A percentile compares a stretch with the other conserved stretches of the same genome.
Evolutionary conservation across 208 protist genomes (phyloP).

Genomic region (Crithidia bombi): DNA sequence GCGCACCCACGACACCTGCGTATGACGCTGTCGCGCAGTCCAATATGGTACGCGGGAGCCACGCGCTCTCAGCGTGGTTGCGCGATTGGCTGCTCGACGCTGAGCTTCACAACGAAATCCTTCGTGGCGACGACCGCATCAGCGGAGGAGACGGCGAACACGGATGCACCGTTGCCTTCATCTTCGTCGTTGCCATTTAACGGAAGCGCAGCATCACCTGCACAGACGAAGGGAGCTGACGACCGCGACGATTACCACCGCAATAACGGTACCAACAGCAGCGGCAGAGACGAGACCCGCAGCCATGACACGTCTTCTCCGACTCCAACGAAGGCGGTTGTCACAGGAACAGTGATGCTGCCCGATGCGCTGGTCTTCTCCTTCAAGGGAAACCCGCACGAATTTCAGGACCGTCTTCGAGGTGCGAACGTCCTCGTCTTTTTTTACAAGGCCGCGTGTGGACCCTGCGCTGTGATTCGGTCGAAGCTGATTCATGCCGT

Average conservation of each 20-base stretch:
- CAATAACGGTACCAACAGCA: background rate
- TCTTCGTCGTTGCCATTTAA: too few species aligned
- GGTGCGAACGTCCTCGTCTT: slow-evolving; percentile 61
- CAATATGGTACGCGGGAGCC: slow-evolving; percentile 13
- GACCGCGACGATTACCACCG: too few species aligned
- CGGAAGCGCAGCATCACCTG: background rate
- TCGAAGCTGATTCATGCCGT: slow-evolving; percentile 46
- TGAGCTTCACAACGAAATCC: slow-evolving; percentile 4
- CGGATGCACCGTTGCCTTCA: too few species aligned
- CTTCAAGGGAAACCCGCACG: slow-evolving; percentile 47
- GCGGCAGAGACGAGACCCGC: background rate
- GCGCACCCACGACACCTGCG: slow-evolving; percentile 11
- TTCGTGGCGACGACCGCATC: background rate
- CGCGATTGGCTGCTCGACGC: slow-evolving; percentile 7
- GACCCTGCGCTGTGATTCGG: slow-evolving; percentile 62
- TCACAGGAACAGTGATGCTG: slow-evolving; percentile 8
- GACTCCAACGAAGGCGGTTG: background rate
- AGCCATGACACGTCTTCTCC: background rate
- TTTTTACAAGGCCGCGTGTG: slow-evolving; percentile 80
- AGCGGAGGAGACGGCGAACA: background rate
- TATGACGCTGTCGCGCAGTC: background rate
- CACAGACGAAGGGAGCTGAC: background rate
- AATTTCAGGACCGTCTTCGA: slow-evolving; percentile 52
- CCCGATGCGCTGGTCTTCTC: slow-evolving; percentile 36
- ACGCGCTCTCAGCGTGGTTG: slow-evolving; percentile 16